Percentiles rank a stretch among this genome's conserved stretches.
phyloP scores from a whole-genome alignment of 257 asterid species.

The Mitragyna speciosa region DNA sequence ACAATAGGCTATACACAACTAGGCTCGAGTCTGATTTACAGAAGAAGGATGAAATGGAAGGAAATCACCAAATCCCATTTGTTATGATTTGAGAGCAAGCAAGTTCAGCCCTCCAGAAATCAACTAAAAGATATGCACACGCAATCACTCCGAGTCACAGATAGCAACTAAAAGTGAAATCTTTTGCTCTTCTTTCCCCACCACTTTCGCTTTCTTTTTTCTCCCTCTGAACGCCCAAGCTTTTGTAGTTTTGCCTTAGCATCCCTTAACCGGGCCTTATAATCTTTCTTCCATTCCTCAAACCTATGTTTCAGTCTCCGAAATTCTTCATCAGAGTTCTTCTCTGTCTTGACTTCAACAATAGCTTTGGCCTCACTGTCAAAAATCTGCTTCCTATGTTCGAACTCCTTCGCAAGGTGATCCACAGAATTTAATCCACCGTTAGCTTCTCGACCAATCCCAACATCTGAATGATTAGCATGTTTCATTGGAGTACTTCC shows the following conservation, averaged over 20 bases:
- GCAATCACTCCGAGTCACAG: conserved; percentile 6
- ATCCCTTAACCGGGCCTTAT: conserved; percentile 60
- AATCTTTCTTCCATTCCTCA: conserved; percentile 66
- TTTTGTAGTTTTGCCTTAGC: conserved; percentile 51
- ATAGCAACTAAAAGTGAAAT: conserved; percentile 15
- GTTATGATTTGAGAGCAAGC: background rate
- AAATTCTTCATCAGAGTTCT: conserved; percentile 41
- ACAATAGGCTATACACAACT: conserved; percentile 33
- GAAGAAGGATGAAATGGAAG: conserved; percentile 1
- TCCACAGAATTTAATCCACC: conserved; percentile 37
- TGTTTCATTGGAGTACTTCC: conserved; percentile 57
- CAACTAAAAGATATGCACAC: conserved; percentile 34
- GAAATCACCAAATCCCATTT: conserved; percentile 2
- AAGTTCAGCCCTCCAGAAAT: conserved; percentile 17
- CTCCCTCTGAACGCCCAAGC: conserved; percentile 44
- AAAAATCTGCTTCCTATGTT: conserved; percentile 49
- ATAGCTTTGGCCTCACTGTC: conserved; percentile 53
- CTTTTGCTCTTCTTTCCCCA: conserved; percentile 67
- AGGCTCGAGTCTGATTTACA: conserved; percentile 15
- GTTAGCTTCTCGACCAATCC: conserved; percentile 37
- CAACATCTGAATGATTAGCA: conserved; percentile 32
- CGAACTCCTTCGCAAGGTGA: conserved; percentile 67
- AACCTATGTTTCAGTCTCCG: conserved; percentile 58
- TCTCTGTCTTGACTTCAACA: conserved; percentile 43
- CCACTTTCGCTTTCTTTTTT: conserved; percentile 54